Base-by-base conservation (phyloP, 73 alveolate genomes). In the Blepharisma japonicum region DNA sequence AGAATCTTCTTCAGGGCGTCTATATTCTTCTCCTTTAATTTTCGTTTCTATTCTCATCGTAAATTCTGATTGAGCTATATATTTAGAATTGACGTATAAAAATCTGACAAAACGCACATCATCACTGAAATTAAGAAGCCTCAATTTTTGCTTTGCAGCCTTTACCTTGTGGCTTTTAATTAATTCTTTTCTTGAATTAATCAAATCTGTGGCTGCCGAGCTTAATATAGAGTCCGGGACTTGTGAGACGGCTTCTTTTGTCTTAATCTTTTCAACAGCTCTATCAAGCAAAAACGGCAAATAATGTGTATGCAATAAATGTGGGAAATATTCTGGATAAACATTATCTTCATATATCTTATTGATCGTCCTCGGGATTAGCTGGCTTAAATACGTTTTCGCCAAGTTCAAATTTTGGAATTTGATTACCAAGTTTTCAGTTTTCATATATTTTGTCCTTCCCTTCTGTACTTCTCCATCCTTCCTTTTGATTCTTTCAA, bases 391-490 rank as follows among this genome's bases (percentile, higher is more conserved):
- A 67, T 79, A 92, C 68, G 77, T 54, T 80, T 83, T 83, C 6
- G 98, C 96, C 2, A 92, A 80, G 55, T 84, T 81, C 23, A 85
- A 72, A 53, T 90, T 77, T 81, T 92, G 80, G 21, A 88, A 85
- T 56, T 90, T 92, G 50, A 71, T 86, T 70, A 88, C 66, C 18
- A 80, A 92, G 55, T 77, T 79, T 80, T 38, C 47, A 53, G 77
- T 87, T 56, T 66, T 74, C 51, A 54, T 76, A 71, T 84, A 88
- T 79, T 85, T 92, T 79, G 51, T 49, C 55, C 71, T 91, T 23
- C 51, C 86, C 83, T 25, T 76, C 14, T 70, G 77, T 18, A 90
- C 77, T 8, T 85, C 86, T 55, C 80, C 88, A 72, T 91, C 82
- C 80, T 92, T 92, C 56, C 79, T 82, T 56, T 85, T 85, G 38